Evolutionary conservation across 108 stramenopile genomes (phyloP), one percentile per base, ranked within the genome.

Genomic region (Seminavis robusta): DNA sequence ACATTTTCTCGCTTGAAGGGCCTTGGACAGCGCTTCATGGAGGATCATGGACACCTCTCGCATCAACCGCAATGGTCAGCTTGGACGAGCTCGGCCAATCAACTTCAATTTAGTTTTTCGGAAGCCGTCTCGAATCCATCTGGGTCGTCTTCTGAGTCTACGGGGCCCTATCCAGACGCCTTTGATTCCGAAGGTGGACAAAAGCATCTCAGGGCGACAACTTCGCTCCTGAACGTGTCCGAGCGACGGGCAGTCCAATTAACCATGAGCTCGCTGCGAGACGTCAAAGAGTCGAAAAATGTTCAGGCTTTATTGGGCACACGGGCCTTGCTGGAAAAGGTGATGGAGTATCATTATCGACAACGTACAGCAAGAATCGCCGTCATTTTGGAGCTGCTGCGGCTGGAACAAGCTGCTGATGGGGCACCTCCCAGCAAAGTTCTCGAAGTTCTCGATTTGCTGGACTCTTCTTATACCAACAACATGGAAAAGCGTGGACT

Each of bases 241-340:
- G 9, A 47, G 24, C 59, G 59, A 27, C 10, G 65, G 27, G 80
- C 71, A 8, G 57, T 78, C 7, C 51, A 79, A 43, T 52, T 80
- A 34, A 84, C 82, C 6, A 52, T 79, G 62, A 60, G 68, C 21
- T 47, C 79, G 2, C 49, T 84, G 29, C 33, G 67, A 21, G 41
- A 34, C 33, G 42, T 49, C 20, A 34, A 48, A 16, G 34, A 28
- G 20, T 0, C 21, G 21, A 54, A 52, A 10, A 61, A 67, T 21
- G 62, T 78, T 6, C 65, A 59, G n/a, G 67, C 79, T 8, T 52
- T 80, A 0, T 59, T 84, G 21, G 80, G 83, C 17, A 79, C 74
- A 23, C 30, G 25, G 0, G 65, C 63, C 21, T 41, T 81, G 1
- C 63, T 81, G 24, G 19, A 55, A 6, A 60, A 56, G 29, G 58